Base-by-base conservation (phyloP, 2,329 filamentous ascomycete species). In the Fusarium tanahbumbuense region DNA sequence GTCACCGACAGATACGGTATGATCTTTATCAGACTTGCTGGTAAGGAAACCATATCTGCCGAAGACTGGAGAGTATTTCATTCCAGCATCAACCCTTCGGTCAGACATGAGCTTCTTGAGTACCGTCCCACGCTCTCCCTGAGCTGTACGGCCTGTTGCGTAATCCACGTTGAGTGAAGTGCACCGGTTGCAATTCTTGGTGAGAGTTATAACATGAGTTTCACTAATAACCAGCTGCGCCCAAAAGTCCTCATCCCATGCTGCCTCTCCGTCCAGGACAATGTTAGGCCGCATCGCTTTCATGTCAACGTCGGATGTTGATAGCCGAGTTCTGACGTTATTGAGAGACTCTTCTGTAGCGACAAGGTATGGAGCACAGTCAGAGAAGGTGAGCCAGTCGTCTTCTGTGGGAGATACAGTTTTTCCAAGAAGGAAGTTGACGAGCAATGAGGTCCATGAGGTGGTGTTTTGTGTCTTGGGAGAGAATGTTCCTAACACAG, bases 211-310 rank as follows among this genome's bases (percentile, higher is more conserved):
- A 42, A 79, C 80, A 8, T 77, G 75, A 20, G 59, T 30, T 34
- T 68, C 66, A 53, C 74, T 67, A 41, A 91, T 76, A 18, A 78
- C 77, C 34, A 93, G 78, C 73, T 90, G 88, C 5, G 82, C 86
- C 92, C 91, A 94, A 75, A 86, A 93, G 76, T 94, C 92, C 77
- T 94, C 91, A 15, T 90, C 89, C 76, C 87, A 94, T 2, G 87
- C 80, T 12, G 79, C 77, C 7, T 87, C 84, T 5, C 88, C 89
- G 40, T 87, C 86, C 3, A 93, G 79, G 3, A 94, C 88, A 48
- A 94, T 86, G 76, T 93, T 94, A 1, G 91, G 90, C 37, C 92
- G 87, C 78, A 93, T 92, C 73, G 91, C 91, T 41, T 85, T 86
- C 76, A 92, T 87, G 56, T 91, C 89, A 81, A 92, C 75, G 30